Conservation (phyloP, 2,329 filamentous ascomycete species). For the Colletotrichum camelliae region DNA sequence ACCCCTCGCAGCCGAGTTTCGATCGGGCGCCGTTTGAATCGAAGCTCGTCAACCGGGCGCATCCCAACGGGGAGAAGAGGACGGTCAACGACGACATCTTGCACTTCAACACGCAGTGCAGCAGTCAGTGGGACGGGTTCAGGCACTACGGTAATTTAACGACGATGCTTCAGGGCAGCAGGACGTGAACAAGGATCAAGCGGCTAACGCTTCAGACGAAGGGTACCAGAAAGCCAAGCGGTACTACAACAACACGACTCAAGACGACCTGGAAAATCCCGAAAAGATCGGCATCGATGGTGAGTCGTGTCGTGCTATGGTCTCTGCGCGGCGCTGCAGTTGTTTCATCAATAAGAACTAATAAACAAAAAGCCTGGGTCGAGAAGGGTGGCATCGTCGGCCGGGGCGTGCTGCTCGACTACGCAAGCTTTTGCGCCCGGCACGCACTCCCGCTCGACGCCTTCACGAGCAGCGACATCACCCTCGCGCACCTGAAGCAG, state of each 20-base stretch:
- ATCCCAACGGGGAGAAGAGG: constrained; percentile 26
- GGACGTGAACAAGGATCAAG: background rate
- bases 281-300: constrained; percentile 45
- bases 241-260: constrained; percentile 38
- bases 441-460: constrained; percentile 57
- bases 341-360: background rate
- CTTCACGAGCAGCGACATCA: constrained; percentile 57
- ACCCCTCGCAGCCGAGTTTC: constrained; percentile 38
- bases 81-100: constrained; percentile 38
- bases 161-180: constrained; percentile 33
- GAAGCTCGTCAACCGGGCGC: constrained; percentile 45
- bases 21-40: constrained; percentile 31
- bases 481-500: constrained; percentile 19
- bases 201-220: background rate
- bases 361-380: background rate
- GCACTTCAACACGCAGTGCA: constrained; percentile 41
- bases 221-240: constrained; percentile 40
- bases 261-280: constrained; percentile 46
- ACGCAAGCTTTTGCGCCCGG: constrained; percentile 52
- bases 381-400: constrained; percentile 49
- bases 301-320: background rate
- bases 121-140: constrained; percentile 44
- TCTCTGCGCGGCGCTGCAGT: background rate
- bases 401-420: constrained; percentile 59
- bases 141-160: constrained; percentile 32